Evolutionary conservation across 495 filamentous ascomycete species (phyloP), one percentile per base, ranked within the genome.

Genomic region (Annulohypoxylon stygium): DNA sequence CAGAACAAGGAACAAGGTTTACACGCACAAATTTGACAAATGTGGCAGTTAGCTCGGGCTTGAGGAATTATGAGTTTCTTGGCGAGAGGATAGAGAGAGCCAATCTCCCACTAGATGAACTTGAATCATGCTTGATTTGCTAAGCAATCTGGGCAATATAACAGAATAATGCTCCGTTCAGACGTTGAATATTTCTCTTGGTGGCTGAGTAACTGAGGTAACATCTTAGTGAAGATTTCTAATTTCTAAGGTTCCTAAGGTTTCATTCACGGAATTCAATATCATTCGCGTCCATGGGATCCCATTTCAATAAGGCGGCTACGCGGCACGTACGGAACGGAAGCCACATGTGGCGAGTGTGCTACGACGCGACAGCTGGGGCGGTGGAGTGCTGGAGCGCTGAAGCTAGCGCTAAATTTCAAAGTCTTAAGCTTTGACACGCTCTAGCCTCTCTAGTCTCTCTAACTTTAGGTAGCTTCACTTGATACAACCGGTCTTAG

Each of bases 401-500:
- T 30, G 30, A 2, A 30, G 30, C 30, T 30, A 30, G 30, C 30
- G 5, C 30, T 30, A 62, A 59, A 43, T 26, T 39, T 34, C 61
- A 43, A 54, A 18, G 18, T 55, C 48, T 41, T 20, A 53, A 50
- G 50, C 23, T 59, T 37, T 64, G 30, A 30, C 30, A 30, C 30
- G 30, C 30, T 30, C 30, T 30, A 30, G 5, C 30, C 30, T 30
- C n/a, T 48, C n/a, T 48, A 48, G 37, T 12, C 37, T 41, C 14
- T 53, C 23, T 30, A 26, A 20, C 50, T 30, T 30, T 8, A 53
- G 20, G 50, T 10, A n/a, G 65, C 53, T 65, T 58, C 50, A 50
- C 23, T 59, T 69, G 71, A 74, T 23, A 74, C 71, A 62, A 30
- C 47, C 71, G 47, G 50, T 26, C 61, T 62, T 66, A 51, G 11